A percentile compares a stretch with the other conserved stretches of the same genome.
Conservation (phyloP, 495 filamentous ascomycete species). For the Baudoinia panamericana region DNA sequence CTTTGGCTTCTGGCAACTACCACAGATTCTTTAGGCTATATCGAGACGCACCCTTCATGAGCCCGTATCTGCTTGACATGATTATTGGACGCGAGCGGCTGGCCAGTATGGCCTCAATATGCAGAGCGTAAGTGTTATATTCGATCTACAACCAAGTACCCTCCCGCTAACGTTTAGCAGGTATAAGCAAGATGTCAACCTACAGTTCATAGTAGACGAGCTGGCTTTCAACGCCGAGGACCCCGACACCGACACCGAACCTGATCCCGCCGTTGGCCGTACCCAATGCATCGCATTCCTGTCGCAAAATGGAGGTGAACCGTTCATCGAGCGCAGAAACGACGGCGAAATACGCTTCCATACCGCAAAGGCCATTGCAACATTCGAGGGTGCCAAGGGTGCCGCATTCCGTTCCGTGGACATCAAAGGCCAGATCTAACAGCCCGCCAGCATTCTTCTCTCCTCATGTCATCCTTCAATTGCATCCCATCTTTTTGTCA, state of each 20-base stretch:
- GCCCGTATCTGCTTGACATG: conserved; percentile 97
- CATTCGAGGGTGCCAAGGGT: conserved; percentile 60
- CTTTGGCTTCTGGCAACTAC: conserved; percentile 86
- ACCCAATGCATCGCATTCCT: conserved; percentile 64
- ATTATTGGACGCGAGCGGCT: conserved; percentile 90
- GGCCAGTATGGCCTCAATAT: conserved; percentile 75
- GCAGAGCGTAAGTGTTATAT: conserved; percentile 88
- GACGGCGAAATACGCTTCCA: conserved; percentile 55
- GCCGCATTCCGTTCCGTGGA: conserved; percentile 75
- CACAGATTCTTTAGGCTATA: conserved; percentile 95
- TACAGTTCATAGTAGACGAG: conserved; percentile 89
- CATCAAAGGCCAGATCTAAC: conserved; percentile 95
- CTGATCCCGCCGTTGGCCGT: conserved; percentile 8
- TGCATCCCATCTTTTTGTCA: too few relatives aligned
- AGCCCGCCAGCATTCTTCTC: too few relatives aligned
- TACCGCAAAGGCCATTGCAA: conserved; percentile 54
- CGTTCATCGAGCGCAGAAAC: conserved; percentile 65
- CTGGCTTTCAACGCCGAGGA: conserved; percentile 90
- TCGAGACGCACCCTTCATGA: conserved; percentile 83
- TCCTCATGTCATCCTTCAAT: too few relatives aligned
- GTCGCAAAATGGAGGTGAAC: conserved; percentile 56
- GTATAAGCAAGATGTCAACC: conserved; percentile 77
- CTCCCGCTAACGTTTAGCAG: conserved; percentile 40
- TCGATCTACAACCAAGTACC: too few relatives aligned
- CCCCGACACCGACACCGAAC: conserved; percentile 7